Conservation (phyloP, 2,329 filamentous ascomycete species). For the Ophiocordyceps robertsii region DNA sequence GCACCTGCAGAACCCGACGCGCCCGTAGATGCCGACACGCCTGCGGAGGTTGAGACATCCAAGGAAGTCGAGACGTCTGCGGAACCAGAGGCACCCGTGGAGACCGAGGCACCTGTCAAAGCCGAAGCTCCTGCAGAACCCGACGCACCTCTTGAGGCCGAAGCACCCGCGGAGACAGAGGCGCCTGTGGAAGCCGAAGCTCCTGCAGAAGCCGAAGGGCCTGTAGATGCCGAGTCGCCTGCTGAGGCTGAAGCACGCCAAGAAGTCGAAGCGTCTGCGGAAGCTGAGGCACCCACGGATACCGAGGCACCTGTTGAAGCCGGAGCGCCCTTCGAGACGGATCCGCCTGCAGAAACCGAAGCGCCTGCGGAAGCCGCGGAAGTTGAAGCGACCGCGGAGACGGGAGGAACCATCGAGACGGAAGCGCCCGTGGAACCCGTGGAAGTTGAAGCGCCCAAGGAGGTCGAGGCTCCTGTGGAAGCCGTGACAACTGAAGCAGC, state of each 20-base stretch:
- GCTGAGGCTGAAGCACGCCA: background rate
- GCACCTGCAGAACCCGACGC: background rate
- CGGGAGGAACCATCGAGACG: background rate
- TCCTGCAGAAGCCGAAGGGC: background rate
- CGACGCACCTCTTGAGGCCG: background rate
- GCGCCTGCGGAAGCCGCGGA: background rate
- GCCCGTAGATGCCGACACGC: no score
- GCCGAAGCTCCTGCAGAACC: background rate
- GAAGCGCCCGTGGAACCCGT: background rate
- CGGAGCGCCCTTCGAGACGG: background rate
- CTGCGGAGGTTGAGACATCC: background rate
- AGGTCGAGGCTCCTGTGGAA: background rate
- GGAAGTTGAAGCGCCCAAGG: background rate
- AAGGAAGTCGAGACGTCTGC: background rate
- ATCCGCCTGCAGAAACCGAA: background rate
- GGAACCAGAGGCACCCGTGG: background rate
- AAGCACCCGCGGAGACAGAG: background rate
- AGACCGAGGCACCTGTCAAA: constrained; percentile 2
- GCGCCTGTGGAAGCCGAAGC: background rate
- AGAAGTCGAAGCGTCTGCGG: background rate
- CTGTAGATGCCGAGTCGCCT: background rate
- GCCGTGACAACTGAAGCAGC: background rate
- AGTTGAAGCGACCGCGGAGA: background rate
- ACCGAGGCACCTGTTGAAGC: background rate
- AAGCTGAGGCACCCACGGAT: background rate